Evolutionary conservation across 257 asterid species (phyloP), one percentile per base, ranked within the genome.

Genomic region (Fraxinus pennsylvanica): DNA sequence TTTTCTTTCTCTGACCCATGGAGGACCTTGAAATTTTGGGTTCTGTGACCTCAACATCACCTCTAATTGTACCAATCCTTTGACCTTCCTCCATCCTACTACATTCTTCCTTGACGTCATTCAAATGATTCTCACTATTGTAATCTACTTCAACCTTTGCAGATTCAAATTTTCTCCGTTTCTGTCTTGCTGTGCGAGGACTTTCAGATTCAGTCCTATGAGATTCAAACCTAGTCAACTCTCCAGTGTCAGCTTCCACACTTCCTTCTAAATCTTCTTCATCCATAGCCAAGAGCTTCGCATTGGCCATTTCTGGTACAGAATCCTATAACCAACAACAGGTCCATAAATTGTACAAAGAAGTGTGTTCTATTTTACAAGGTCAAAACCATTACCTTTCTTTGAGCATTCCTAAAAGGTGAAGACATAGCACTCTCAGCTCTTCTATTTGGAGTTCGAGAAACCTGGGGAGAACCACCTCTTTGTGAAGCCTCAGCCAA

Each of bases 381-480:
- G 84, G 68, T 81, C 72, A 84, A 81, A 72, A 73, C 33, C 50
- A 77, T 79, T 86, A 92, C 99, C 93, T 86, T 88, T 75, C 85
- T 86, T 86, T 86, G 91, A 78, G 88, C 82, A 83, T 88, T 94
- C 86, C 91, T 87, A 74, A 86, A 83, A 78, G 97, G 96, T 70
- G 97, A 88, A 74, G 96, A 84, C 88, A 82, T 79, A 72, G 88
- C 92, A 87, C 93, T 87, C 80, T 90, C 97, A 74, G 88, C 86
- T 90, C 93, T 87, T 83, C 81, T 87, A 80, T 85, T 88, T 15
- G 94, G 99, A 21, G 98, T 89, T 77, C 84, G 93, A 68, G 97
- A 94, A 79, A 88, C 87, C 91, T 91, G 97, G 66, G 98, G 96
- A 81, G 97, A 92, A 70, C 96, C 91, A 78, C 93, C 96, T 89